Conservation (phyloP, 108 stramenopile genomes). For the Cylindrotheca closterium region DNA sequence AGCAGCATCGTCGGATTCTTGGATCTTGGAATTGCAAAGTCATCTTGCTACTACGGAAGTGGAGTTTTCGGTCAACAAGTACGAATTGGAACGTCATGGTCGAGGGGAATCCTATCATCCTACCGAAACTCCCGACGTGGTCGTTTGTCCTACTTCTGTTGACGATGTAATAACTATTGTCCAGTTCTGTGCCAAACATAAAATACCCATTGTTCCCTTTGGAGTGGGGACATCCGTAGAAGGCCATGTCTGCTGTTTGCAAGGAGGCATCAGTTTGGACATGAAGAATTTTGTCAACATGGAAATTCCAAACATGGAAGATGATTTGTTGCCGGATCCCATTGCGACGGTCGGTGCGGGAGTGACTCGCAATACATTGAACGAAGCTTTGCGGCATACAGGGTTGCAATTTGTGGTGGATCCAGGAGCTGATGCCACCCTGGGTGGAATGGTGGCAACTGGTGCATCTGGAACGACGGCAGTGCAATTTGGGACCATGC, state of each 20-base stretch:
- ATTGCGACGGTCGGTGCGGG: slow-evolving; percentile 72
- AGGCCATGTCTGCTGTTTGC: slow-evolving; percentile 78
- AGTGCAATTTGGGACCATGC: slow-evolving; percentile 95
- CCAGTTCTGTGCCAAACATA: slow-evolving; percentile 46
- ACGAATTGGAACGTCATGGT: slow-evolving; percentile 76
- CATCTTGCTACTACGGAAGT: too few species aligned
- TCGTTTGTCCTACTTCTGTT: slow-evolving; percentile 66
- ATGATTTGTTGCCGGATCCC: slow-evolving; percentile 41
- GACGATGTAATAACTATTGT: slow-evolving; percentile 75
- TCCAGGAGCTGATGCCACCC: slow-evolving; percentile 93
- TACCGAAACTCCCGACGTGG: slow-evolving; percentile 64
- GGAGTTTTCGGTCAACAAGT: slow-evolving; percentile 53
- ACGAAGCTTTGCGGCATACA: slow-evolving; percentile 73
- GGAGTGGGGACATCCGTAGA: slow-evolving; percentile 93
- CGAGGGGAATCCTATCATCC: slow-evolving; percentile 76
- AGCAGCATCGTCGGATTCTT: too few species aligned
- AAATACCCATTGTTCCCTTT: slow-evolving; percentile 89
- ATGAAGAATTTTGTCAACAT: slow-evolving; percentile 54
- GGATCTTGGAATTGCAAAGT: too few species aligned
- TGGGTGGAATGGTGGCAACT: slow-evolving; percentile 86
- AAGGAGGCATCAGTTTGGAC: slow-evolving; percentile 67
- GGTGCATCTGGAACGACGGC: slow-evolving; percentile 94
- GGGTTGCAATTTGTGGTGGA: slow-evolving; percentile 94
- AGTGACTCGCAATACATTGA: slow-evolving; percentile 68
- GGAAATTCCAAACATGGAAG: slow-evolving; percentile 28